Evolutionary conservation across 441 rosid genomes (phyloP).

Genomic region (Populus hybrid): DNA sequence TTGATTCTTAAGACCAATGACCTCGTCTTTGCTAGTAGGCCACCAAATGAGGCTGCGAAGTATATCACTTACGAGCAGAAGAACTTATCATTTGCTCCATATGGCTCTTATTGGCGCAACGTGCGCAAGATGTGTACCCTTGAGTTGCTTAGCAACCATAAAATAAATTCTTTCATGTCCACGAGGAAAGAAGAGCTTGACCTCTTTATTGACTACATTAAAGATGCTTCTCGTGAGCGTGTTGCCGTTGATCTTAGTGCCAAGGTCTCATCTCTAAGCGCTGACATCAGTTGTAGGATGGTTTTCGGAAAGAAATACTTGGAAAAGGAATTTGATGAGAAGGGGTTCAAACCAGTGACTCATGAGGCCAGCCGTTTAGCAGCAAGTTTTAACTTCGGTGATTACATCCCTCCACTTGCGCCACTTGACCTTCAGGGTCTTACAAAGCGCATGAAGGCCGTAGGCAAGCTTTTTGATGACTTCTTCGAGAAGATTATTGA

Average conservation of each 20-base stretch:
- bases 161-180: conserved; percentile 26
- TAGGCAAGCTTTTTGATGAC: no score
- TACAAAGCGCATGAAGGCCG: no score
- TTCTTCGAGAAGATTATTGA: no score
- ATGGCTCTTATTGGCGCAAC: conserved; percentile 47
- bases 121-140: conserved; percentile 44
- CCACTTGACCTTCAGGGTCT: no score
- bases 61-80: conserved; percentile 28
- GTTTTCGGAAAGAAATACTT: conserved; percentile 42
- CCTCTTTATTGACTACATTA: conserved; percentile 18
- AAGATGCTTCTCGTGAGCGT: conserved; percentile 14
- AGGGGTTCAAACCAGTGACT: conserved; percentile 32
- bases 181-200: conserved; percentile 40
- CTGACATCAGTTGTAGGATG: conserved; percentile 44
- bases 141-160: conserved; percentile 33
- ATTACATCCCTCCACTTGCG: no score
- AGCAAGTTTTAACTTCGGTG: no score
- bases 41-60: conserved; percentile 26
- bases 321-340: conserved; percentile 32
- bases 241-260: conserved; percentile 31
- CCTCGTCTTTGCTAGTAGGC: conserved; percentile 40
- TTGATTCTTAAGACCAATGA: conserved; percentile 42
- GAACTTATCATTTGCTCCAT: conserved; percentile 23
- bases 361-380: no score
- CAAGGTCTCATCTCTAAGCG: conserved; percentile 24